Conservation (phyloP, 306 rosid species). For the Datisca glomerata region DNA sequence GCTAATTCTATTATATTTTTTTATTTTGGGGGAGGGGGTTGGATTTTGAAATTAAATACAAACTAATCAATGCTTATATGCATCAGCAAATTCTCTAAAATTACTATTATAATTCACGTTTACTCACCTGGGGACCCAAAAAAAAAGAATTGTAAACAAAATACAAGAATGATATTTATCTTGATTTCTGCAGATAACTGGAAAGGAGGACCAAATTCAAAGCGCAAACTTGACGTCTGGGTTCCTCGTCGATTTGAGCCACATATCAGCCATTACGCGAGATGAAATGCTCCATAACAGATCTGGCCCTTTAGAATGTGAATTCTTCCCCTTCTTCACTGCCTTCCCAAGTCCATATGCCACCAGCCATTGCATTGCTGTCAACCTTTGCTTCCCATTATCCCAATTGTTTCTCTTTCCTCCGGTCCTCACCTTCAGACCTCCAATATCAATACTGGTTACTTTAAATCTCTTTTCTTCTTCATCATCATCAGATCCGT, state of each 20-base stretch:
- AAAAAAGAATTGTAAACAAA: no score
- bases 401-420: conserved; percentile 57
- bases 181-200: no score
- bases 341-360: conserved; percentile 67
- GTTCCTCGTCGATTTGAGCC: conserved; percentile 89
- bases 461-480: conserved; percentile 51
- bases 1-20: no score
- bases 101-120: no score
- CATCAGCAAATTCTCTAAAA: no score
- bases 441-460: conserved; percentile 64
- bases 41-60: no score
- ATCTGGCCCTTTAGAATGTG: conserved; percentile 41
- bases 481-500: conserved; percentile 15
- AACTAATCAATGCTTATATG: no score
- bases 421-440: conserved; percentile 46
- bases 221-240: conserved; percentile 72
- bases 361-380: conserved; percentile 93
- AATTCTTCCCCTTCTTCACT: conserved; percentile 51
- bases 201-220: no score
- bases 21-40: no score
- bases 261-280: conserved; percentile 82
- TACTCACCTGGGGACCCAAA: no score
- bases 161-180: no score
- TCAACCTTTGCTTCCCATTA: conserved; percentile 56
- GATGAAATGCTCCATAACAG: conserved; percentile 85